A percentile compares a stretch with the other conserved stretches of the same genome.
These are phyloP conservation scores for Plantago elongata DNA, from an alignment of 257 asterid species.

Conservation along the genomic window DNA sequence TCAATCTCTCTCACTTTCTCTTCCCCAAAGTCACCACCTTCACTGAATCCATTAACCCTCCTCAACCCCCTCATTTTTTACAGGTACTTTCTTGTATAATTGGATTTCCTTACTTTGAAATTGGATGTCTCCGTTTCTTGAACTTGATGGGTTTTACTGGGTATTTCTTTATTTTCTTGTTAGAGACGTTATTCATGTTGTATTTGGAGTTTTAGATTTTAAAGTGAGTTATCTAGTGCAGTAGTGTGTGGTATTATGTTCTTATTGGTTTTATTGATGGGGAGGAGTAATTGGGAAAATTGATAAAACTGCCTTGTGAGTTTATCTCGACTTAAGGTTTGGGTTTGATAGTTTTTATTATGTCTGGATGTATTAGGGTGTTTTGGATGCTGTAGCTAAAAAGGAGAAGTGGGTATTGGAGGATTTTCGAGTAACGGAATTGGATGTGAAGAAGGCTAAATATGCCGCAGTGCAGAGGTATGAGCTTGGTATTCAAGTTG, in stretches of 20 bases:
- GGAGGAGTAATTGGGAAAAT: neutral
- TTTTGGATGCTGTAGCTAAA: constrained; percentile 47
- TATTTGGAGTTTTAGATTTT: too few relatives aligned
- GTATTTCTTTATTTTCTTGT: too few relatives aligned
- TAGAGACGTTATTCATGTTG: too few relatives aligned
- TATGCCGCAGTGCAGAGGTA: constrained; percentile 34
- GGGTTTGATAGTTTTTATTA: neutral
- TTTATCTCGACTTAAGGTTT: neutral
- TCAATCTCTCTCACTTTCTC: constrained; percentile 45
- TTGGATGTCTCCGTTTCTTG: too few relatives aligned
- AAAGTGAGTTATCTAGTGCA: too few relatives aligned
- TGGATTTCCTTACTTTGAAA: too few relatives aligned
- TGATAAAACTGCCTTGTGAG: neutral
- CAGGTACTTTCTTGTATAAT: constrained; percentile 25
- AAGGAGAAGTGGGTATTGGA: constrained; percentile 59
- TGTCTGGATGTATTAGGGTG: constrained; percentile 31
- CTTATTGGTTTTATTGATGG: too few relatives aligned
- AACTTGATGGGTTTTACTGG: too few relatives aligned
- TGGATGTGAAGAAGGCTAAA: constrained; percentile 46
- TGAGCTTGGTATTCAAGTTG: constrained; percentile 45
- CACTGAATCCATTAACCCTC: constrained; percentile 26
- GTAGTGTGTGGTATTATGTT: too few relatives aligned
- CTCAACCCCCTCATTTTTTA: constrained; percentile 31
- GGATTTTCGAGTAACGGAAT: constrained; percentile 47
- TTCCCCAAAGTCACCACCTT: constrained; percentile 38